These are phyloP conservation scores for Lodderomyces jiufengensis DNA, from an alignment of 1,139 yeast genomes.

Conservation along the genomic window DNA sequence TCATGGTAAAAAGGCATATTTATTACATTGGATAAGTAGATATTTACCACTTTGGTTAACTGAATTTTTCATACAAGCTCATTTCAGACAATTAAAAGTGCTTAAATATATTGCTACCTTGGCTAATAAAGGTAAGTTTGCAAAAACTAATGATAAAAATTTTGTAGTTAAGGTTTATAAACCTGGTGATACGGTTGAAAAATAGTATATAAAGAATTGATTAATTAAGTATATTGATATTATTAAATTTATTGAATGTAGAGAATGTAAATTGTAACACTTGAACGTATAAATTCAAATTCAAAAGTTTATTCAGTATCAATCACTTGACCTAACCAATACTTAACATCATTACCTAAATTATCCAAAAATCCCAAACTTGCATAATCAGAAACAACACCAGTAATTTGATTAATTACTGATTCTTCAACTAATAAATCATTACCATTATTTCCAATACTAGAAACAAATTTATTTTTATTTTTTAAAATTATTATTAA, in stretches of 20 bases:
- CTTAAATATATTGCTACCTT: slow-evolving; percentile 12
- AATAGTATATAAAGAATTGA: no score
- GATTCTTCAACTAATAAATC: slow-evolving; percentile 10
- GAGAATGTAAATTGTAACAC: no score
- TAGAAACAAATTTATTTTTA: slow-evolving; percentile 21
- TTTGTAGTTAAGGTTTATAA: no score
- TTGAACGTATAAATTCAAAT: no score
- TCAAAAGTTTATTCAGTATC: slow-evolving; percentile 3
- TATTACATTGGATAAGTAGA: slow-evolving; percentile 21
- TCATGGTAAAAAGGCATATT: slow-evolving; percentile 23
- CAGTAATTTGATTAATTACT: slow-evolving; percentile 17
- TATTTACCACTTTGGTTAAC: slow-evolving; percentile 30
- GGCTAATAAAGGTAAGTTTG: slow-evolving; percentile 6
- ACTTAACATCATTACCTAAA: slow-evolving; percentile 43
- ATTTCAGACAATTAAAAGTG: slow-evolving; percentile 30
- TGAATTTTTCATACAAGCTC: slow-evolving; percentile 23
- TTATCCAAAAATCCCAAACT: slow-evolving; percentile 40
- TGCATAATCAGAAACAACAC: slow-evolving; percentile 25
- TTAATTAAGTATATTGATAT: no score
- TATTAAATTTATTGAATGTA: no score
- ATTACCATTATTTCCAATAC: slow-evolving; percentile 7
- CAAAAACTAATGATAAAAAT: slow-evolving; percentile 6
- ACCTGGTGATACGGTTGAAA: no score
- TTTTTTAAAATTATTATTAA: slow-evolving; percentile 37
- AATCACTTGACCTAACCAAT: slow-evolving; percentile 29